A percentile compares a stretch with the other conserved stretches of the same genome.
These are phyloP conservation scores for Solanum aculeatissimum DNA, from an alignment of 305 asterid genomes.

Conservation along the genomic window DNA sequence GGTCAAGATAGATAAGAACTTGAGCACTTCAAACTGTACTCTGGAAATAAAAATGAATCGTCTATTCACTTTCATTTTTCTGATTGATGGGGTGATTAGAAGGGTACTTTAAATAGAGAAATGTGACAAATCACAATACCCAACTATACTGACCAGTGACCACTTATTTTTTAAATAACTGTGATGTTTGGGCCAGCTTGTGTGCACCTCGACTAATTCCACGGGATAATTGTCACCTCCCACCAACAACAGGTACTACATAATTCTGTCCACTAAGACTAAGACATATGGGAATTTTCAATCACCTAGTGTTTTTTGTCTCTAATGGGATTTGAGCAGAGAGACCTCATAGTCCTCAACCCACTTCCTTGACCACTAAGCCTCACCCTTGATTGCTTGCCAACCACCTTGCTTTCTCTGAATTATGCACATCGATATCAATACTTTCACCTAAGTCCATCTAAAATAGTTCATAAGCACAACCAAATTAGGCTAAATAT, in stretches of 20 bases:
- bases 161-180: background rate
- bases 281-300: no score
- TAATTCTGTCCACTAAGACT: background rate
- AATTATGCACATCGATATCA: background rate
- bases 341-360: background rate
- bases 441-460: background rate
- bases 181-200: no score
- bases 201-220: no score
- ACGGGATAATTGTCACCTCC: background rate
- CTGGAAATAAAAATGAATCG: background rate
- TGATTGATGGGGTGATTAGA: background rate
- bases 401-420: background rate
- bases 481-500: slow-evolving; percentile 5
- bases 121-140: background rate
- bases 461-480: background rate
- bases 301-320: background rate
- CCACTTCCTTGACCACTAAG: background rate
- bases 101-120: background rate
- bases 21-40: background rate
- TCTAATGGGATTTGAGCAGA: background rate
- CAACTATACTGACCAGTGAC: background rate
- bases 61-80: background rate
- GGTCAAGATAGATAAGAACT: background rate
- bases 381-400: background rate
- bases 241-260: background rate